phyloP scores from a whole-genome alignment of 2,329 filamentous ascomycete species.

The Lecanosticta acicola region DNA sequence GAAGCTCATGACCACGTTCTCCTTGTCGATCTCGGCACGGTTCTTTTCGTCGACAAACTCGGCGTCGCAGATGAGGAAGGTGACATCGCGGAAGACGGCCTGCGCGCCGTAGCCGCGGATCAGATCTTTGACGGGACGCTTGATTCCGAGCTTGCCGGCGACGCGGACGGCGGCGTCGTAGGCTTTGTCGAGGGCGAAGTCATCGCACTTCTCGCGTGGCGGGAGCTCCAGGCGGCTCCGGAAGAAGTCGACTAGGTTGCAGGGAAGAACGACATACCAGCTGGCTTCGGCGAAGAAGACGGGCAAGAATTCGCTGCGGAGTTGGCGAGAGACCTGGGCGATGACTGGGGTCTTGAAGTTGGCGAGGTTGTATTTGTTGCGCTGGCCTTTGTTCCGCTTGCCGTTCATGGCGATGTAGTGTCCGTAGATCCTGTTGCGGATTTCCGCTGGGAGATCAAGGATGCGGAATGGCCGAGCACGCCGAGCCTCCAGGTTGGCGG shows the following conservation, averaged over 20 bases:
- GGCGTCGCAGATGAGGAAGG: neutral
- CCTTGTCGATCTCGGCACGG: neutral
- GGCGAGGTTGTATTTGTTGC: neutral
- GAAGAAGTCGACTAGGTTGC: neutral
- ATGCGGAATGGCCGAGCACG: neutral
- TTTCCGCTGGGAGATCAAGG: constrained; percentile 4
- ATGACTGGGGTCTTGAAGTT: neutral
- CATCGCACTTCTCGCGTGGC: too few relatives aligned
- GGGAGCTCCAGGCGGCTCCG: neutral
- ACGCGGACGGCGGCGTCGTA: too few relatives aligned
- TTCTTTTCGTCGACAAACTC: neutral
- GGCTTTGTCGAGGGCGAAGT: too few relatives aligned
- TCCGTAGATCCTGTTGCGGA: constrained; percentile 1
- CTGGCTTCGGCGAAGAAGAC: neutral
- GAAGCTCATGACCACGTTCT: neutral
- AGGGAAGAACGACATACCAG: neutral
- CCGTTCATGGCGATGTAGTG: neutral
- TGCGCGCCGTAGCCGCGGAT: neutral
- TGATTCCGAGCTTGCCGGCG: neutral
- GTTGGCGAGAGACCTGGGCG: neutral
- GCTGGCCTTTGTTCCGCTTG: too few relatives aligned
- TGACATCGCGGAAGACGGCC: neutral
- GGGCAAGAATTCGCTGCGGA: neutral
- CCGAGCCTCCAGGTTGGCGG: too few relatives aligned
- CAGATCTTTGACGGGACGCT: neutral